These are phyloP conservation scores for Pneumocystis canis DNA, from an alignment of 1,139 yeast species.

Conservation along the genomic window DNA sequence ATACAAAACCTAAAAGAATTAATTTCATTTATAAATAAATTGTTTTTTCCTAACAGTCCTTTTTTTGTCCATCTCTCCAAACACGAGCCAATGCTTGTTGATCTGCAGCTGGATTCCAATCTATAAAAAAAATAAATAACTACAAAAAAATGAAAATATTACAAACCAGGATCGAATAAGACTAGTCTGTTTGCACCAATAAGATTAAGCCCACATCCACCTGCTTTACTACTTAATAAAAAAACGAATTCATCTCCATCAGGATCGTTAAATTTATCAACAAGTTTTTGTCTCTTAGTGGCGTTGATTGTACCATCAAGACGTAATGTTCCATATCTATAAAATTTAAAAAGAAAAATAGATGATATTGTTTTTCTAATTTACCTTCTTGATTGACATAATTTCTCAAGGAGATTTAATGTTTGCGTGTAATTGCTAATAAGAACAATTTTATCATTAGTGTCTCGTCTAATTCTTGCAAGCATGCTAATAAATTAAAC, in stretches of 20 bases:
- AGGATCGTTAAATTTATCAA: slow-evolving; percentile 82
- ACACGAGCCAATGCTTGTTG: slow-evolving; percentile 96
- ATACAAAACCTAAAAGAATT: slow-evolving; percentile 38
- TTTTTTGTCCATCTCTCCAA: slow-evolving; percentile 98
- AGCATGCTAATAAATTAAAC: slow-evolving; percentile 44
- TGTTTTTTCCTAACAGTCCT: slow-evolving; percentile 44
- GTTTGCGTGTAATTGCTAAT: slow-evolving; percentile 93
- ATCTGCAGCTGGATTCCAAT: slow-evolving; percentile 98
- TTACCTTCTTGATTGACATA: slow-evolving; percentile 54
- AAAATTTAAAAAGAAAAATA: neutral
- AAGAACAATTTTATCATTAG: slow-evolving; percentile 85
- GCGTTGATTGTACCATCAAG: slow-evolving; percentile 88
- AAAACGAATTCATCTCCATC: slow-evolving; percentile 79
- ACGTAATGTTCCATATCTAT: slow-evolving; percentile 55
- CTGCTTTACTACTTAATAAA: slow-evolving; percentile 85
- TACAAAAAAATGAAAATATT: neutral
- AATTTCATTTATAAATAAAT: neutral
- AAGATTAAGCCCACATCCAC: slow-evolving; percentile 95
- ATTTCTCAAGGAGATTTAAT: slow-evolving; percentile 68
- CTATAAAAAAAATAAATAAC: slow-evolving; percentile 22
- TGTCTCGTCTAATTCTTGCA: slow-evolving; percentile 56
- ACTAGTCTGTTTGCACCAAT: slow-evolving; percentile 90
- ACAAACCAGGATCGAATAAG: slow-evolving; percentile 53
- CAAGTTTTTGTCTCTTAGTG: slow-evolving; percentile 83
- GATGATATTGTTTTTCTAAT: neutral